Base-by-base conservation (phyloP, 2,329 filamentous ascomycete species). In the Epichloe hybrida region DNA sequence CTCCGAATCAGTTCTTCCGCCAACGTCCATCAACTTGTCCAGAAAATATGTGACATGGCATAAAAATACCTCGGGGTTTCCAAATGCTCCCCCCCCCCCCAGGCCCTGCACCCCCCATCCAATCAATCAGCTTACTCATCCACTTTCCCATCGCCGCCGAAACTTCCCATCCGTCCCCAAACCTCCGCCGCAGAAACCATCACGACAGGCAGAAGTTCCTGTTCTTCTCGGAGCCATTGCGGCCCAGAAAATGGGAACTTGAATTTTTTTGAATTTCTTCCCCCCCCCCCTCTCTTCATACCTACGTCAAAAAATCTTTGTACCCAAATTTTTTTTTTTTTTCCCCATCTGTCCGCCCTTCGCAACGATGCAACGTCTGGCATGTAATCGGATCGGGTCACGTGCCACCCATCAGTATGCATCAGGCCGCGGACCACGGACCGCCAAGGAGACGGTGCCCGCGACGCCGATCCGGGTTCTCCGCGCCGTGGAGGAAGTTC, bases 401-500 rank as follows among this genome's bases (percentile, higher is more conserved):
- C 45, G 45, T 51, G 46, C 50, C 40, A 20, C 45, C 38, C 20
- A n/a, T 40, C 48, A 9, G 39, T 20, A 39, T n/a, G 58, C 55
- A 35, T 59, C 55, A 17, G 31, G 53, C 39, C 54, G 56, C 51
- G 40, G 61, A 48, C 47, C 56, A 23, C 59, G 52, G 42, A 53
- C 55, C 35, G 52, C 49, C 37, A 56, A 56, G 57, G 73, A 76
- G 54, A 75, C 69, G 3, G 71, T 83, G 52, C 74, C 80, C 9
- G 72, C 72, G 37, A 74, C 76, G 4, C 69, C 74, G 3, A 84
- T 88, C 56, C 79, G 79, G 54, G 68, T 96, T 60, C 85, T 95
- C 64, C 86, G 87, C 59, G 78, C 87, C 65, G 81, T 93, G 53
- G 71, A 81, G 13, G 73, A 80, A 11, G 72, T 95, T 48, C 86